Evolutionary conservation across 2,329 filamentous ascomycete species (phyloP).

Genomic region (Westerdykella ornata): DNA sequence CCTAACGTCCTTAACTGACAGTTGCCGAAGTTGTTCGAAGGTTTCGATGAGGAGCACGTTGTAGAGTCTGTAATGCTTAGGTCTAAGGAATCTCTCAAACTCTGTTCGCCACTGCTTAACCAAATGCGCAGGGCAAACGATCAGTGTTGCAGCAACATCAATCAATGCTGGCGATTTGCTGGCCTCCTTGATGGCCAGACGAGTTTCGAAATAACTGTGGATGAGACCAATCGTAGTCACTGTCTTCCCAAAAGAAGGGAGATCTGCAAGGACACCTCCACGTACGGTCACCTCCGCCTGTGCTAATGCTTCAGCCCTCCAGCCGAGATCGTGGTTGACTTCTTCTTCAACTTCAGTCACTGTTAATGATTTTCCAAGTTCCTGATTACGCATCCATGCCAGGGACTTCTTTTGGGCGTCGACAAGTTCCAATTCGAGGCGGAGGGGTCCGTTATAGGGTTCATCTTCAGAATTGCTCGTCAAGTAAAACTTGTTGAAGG

Average conservation of each 20-base stretch:
- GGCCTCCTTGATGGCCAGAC: conserved; percentile 11
- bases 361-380: conserved; percentile 30
- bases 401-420: conserved; percentile 51
- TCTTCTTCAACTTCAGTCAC: conserved; percentile 53
- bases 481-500: conserved; percentile 39
- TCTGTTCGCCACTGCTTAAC: conserved; percentile 54
- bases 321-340: conserved; percentile 45
- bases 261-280: conserved; percentile 58
- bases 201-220: conserved; percentile 38
- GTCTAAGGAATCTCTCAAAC: conserved; percentile 45
- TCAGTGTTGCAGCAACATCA: conserved; percentile 51
- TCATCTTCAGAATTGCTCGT: conserved; percentile 37
- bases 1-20: conserved; percentile 42
- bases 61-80: conserved; percentile 25
- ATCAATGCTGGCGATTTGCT: conserved; percentile 28
- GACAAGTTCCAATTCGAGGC: conserved; percentile 35
- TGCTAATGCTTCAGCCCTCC: conserved; percentile 53
- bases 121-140: conserved; percentile 53
- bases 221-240: conserved; percentile 54
- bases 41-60: conserved; percentile 43
- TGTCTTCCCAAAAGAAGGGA: conserved; percentile 63
- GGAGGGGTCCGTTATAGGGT: conserved; percentile 30
- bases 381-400: conserved; percentile 54
- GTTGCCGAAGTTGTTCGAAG: conserved; percentile 35
- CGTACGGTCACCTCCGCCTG: conserved; percentile 39